Base-by-base conservation (phyloP, 2,329 filamentous ascomycete genomes). In the Penicillium sp. region DNA sequence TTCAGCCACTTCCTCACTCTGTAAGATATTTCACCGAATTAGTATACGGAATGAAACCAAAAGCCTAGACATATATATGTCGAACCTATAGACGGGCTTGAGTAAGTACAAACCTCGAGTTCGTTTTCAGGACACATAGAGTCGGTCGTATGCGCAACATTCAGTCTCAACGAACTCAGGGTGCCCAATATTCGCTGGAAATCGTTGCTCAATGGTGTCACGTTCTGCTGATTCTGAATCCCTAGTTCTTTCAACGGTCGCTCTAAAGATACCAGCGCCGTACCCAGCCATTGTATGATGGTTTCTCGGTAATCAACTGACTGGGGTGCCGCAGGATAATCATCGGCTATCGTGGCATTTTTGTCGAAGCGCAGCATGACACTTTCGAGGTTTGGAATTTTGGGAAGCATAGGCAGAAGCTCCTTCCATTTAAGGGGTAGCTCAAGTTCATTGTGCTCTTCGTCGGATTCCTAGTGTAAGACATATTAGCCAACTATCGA, bases 321-420 rank as follows among this genome's bases (percentile, higher is more conserved):
- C 27, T 53, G 29, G 6, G 19, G 13, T 15, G 40, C 2, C 3
- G 42, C 27, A 9, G 0, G 1, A 13, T 25, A 31, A 25, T 15
- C 2, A 2, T 9, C 13, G 9, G 6, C 17, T 6, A n/a, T 7
- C n/a, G 19, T 2, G 27, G 13, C 15, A 0, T 31, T 42, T 25
- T 42, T 35, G 15, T 42, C 53, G n/a, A 49, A 54, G 27, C 53
- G 53, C 17, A 55, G 37, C 21, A 47, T 21, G 25, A 55, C 45
- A 7, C 27, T 41, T 31, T 50, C 45, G 3, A 50, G 45, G 19
- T 55, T 50, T 12, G 53, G 35, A 42, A 55, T 5, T 15, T 23
- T 35, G 9, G 35, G 19, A n/a, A 55, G 45, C 37, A 19, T 42
- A 21, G 7, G 5, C 13, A 55, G 15, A 6, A 55, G 21, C 27